phyloP scores from a whole-genome alignment of 192 early-diverging fungal species.

The Dispira simplex region DNA sequence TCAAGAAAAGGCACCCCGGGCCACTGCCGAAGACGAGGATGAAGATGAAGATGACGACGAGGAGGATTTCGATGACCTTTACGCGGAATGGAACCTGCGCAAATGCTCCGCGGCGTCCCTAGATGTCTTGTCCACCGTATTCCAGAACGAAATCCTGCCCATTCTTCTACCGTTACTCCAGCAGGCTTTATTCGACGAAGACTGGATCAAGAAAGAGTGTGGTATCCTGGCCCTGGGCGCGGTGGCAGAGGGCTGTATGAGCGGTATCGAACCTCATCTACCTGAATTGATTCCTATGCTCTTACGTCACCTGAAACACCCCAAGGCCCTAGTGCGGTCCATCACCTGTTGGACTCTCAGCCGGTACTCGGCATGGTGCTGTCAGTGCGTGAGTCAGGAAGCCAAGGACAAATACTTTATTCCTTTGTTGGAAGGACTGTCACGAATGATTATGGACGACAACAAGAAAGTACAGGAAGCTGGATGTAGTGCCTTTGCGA shows the following conservation, averaged over 20 bases:
- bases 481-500: constrained; percentile 90
- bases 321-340: constrained; percentile 81
- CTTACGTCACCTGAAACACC: constrained; percentile 59
- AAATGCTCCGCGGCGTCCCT: constrained; percentile 96
- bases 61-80: constrained; percentile 73
- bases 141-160: constrained; percentile 67
- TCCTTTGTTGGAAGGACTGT: constrained; percentile 64
- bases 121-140: constrained; percentile 84
- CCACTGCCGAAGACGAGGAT: constrained; percentile 40
- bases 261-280: constrained; percentile 81
- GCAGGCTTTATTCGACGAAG: constrained; percentile 57
- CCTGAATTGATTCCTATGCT: constrained; percentile 77
- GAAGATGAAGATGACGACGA: constrained; percentile 73
- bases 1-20: constrained; percentile 8
- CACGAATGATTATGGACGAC: constrained; percentile 72
- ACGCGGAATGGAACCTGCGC: constrained; percentile 92
- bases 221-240: constrained; percentile 97
- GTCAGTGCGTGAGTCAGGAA: constrained; percentile 35
- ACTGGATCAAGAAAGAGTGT: constrained; percentile 88
- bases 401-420: constrained; percentile 58
- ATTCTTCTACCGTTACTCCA: constrained; percentile 77
- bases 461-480: constrained; percentile 99
- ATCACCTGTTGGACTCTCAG: constrained; percentile 99
- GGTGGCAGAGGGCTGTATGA: constrained; percentile 88
- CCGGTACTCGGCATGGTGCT: constrained; percentile 77